A percentile compares a stretch with the other conserved stretches of the same genome.
These are phyloP conservation scores for Dimocarpus longan DNA, from an alignment of 345 rosid genomes.

Conservation along the genomic window DNA sequence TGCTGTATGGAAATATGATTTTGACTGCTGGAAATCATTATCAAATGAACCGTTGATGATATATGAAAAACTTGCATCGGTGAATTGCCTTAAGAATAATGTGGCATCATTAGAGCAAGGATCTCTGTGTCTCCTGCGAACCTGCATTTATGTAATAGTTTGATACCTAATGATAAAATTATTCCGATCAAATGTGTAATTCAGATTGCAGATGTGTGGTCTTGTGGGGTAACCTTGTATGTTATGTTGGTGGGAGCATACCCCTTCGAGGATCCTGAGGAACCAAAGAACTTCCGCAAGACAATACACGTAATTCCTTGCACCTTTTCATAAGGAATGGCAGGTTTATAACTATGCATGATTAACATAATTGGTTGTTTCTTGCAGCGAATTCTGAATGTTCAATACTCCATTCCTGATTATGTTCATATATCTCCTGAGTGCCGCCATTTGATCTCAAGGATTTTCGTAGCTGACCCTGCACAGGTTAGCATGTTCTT, in stretches of 20 bases:
- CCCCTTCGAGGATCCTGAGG: constrained; percentile 98
- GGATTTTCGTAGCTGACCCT: constrained; percentile 96
- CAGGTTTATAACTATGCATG: not conserved
- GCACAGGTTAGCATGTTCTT: constrained; percentile 54
- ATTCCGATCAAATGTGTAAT: constrained; percentile 6
- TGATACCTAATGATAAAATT: constrained; percentile 5
- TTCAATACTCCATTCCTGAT: constrained; percentile 94
- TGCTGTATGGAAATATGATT: not conserved
- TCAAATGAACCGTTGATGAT: not conserved
- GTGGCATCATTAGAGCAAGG: not conserved
- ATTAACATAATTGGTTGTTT: constrained; percentile 14
- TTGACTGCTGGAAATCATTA: not conserved
- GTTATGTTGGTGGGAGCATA: constrained; percentile 99
- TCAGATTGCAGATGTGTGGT: constrained; percentile 99
- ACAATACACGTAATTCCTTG: constrained; percentile 73
- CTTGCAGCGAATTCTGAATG: constrained; percentile 89
- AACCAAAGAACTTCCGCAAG: constrained; percentile 90
- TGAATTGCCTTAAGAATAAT: not conserved
- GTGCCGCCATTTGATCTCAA: constrained; percentile 86
- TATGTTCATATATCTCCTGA: constrained; percentile 92
- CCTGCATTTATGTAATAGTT: not conserved
- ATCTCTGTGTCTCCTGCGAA: not conserved
- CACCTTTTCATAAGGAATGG: constrained; percentile 24
- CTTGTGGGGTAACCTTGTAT: constrained; percentile 95
- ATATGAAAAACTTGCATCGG: not conserved